Base-by-base conservation (phyloP, 2,329 filamentous ascomycete species). In the Colletotrichum godetiae region DNA sequence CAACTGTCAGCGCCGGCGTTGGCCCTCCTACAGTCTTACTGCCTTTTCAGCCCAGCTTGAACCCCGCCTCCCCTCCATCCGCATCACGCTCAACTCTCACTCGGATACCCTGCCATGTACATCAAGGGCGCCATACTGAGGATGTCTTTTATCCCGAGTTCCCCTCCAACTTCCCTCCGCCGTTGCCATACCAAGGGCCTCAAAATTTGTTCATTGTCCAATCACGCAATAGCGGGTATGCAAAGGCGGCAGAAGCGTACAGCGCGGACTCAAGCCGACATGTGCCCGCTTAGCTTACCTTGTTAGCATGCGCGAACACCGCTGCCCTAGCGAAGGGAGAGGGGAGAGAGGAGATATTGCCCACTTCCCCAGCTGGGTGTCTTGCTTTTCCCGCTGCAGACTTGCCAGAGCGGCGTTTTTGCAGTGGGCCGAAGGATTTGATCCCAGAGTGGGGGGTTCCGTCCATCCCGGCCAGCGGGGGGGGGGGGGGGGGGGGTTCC, bases 141-240 rank as follows among this genome's bases (percentile, higher is more conserved):
- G 19, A 49, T 15, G 6, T 13, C 52, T 27, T 22, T 27, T 55
- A 24, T 55, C 27, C 27, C 46, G 4, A 22, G 46, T 55, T 7
- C 24, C 52, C 52, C 37, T 42, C 37, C 37, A 27, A 56, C 31
- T 42, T 24, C 29, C 33, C 31, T 37, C 52, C 52, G 22, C 37
- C 19, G 8, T 49, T 49, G 15, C 42, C 42, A 11, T 49, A 49
- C 42, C 42, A n/a, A 49, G 19, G 42, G 42, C 42, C 42, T 49
- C 42, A 42, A 60, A 73, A 61, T 49, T 8, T 60, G 22, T 55
- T 53, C 2, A 37, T 19, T 11, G 22, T 7, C 71, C 67, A 66
- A 66, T 71, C 71, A 73, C 67, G 67, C 67, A 66, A 71, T 71
- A 66, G 67, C 67, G 71, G 67, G 49, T 66, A 71, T 66, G 71